Percentiles rank a stretch among this genome's conserved stretches.
These are phyloP conservation scores for Aspergillus tamarii DNA, from an alignment of 2,329 filamentous ascomycete genomes.

Conservation along the genomic window DNA sequence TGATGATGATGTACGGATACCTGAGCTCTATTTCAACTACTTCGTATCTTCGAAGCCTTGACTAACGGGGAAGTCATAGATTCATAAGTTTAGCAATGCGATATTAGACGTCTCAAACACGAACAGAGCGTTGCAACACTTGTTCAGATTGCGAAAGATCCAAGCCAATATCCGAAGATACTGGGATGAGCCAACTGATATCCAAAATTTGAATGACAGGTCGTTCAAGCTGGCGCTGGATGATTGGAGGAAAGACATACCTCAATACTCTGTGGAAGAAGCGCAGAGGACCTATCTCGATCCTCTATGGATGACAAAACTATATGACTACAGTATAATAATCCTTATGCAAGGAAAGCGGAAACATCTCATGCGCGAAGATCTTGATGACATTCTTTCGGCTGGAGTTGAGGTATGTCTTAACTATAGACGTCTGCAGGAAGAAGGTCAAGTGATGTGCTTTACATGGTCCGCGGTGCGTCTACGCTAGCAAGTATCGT, in stretches of 20 bases:
- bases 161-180: constrained; percentile 31
- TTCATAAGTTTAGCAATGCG: constrained; percentile 26
- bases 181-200: constrained; percentile 16
- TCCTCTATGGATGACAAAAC: constrained; percentile 31
- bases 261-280: constrained; percentile 27
- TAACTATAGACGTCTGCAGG: constrained; percentile 30
- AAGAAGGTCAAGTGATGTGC: constrained; percentile 33
- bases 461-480: constrained; percentile 34
- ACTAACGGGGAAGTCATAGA: constrained; percentile 16
- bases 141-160: constrained; percentile 32
- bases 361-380: constrained; percentile 27
- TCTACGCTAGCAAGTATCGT: constrained; percentile 10
- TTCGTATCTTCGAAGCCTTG: not conserved
- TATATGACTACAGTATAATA: constrained; percentile 34
- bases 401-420: constrained; percentile 31
- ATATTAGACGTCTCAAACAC: constrained; percentile 24
- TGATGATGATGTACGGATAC: constrained; percentile 28
- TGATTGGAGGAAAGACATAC: constrained; percentile 33
- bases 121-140: constrained; percentile 27
- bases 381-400: constrained; percentile 27
- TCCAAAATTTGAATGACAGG: constrained; percentile 17
- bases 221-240: constrained; percentile 29
- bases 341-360: constrained; percentile 31
- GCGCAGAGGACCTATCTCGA: constrained; percentile 28
- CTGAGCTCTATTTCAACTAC: not conserved